Evolutionary conservation across 768 basidiomycete species (phyloP), one percentile per base, ranked within the genome.

Genomic region (Thelephora aurantiotincta): DNA sequence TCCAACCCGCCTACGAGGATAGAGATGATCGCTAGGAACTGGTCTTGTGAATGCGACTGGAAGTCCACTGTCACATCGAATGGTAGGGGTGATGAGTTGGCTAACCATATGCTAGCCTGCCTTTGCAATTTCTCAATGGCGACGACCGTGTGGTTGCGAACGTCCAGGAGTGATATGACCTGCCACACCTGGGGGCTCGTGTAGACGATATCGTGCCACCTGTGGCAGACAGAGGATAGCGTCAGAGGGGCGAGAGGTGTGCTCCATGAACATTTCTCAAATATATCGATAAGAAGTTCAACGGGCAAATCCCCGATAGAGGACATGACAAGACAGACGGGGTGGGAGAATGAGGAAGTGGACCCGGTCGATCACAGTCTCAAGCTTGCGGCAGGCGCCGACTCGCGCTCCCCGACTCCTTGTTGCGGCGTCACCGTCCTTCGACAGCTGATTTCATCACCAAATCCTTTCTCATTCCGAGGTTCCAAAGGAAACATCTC

Each of bases 211-310:
- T 68, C 62, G 50, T 66, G 68, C 83, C 84, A 88, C 51, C 68
- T 65, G 19, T 58, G 67, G 47, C 77, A 84, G 22, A 86, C 80
- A 16, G 59, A 54, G 22, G 67, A 67, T 35, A 86, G 59, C 14
- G 56, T 60, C 45, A 82, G 59, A 3, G 75, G 75, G 0, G 68
- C 64, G 22, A 73, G 61, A 6, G 73, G 61, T 11, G n/a, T 20
- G 37, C n/a, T 38, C 37, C 37, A 38, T n/a, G 37, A 38, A 20
- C 6, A n/a, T n/a, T 38, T 16, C n/a, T 72, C 66, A 60, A 85
- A 84, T 42, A 82, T 74, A 48, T 80, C 73, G 51, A 74, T 67
- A 22, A 84, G 68, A 11, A 86, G 58, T 49, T 86, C 82, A 11
- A 72, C 62, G 0, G 82, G 82, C 13, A 84, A 63, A 30, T 46